These are phyloP conservation scores for Diplogelasinospora grovesii DNA, from an alignment of 495 filamentous ascomycete genomes.

Conservation along the genomic window DNA sequence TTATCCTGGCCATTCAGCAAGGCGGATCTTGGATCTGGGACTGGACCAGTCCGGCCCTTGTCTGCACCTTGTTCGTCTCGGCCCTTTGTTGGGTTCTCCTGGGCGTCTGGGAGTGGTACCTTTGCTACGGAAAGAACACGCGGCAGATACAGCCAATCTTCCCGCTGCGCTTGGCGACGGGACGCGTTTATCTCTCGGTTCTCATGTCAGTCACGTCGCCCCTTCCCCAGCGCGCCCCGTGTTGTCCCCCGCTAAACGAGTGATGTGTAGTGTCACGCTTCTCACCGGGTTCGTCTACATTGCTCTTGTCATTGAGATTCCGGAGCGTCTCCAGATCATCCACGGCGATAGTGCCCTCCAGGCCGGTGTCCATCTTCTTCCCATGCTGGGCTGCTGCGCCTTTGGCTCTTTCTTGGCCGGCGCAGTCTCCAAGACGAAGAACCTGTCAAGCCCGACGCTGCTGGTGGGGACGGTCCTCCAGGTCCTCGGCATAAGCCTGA, in stretches of 20 bases:
- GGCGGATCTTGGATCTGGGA: slow-evolving; percentile 39
- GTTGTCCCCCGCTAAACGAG: slow-evolving; percentile 23
- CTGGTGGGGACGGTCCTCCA: slow-evolving; percentile 44
- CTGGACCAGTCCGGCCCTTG: slow-evolving; percentile 41
- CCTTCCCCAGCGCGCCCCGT: slow-evolving; percentile 21
- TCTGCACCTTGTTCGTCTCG: slow-evolving; percentile 36
- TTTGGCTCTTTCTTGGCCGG: slow-evolving; percentile 47
- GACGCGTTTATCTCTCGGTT: slow-evolving; percentile 31
- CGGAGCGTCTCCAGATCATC: slow-evolving; percentile 55
- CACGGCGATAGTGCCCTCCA: slow-evolving; percentile 39
- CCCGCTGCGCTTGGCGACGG: slow-evolving; percentile 30
- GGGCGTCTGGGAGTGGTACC: slow-evolving; percentile 37
- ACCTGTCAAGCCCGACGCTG: slow-evolving; percentile 46
- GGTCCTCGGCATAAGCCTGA: slow-evolving; percentile 43
- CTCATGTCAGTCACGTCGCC: slow-evolving; percentile 30
- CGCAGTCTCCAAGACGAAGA: slow-evolving; percentile 34
- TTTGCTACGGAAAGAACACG: slow-evolving; percentile 22
- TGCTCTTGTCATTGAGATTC: slow-evolving; percentile 49
- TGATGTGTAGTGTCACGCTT: slow-evolving; percentile 35
- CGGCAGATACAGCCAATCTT: slow-evolving; percentile 35
- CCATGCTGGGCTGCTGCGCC: slow-evolving; percentile 45
- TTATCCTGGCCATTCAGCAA: slow-evolving; percentile 54
- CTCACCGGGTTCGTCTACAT: slow-evolving; percentile 52
- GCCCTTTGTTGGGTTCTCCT: slow-evolving; percentile 42
- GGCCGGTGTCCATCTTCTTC: slow-evolving; percentile 54